Evolutionary conservation across 768 basidiomycete genomes (phyloP), one percentile per base, ranked within the genome.

Genomic region (Tylopilus vinaceipallidus): DNA sequence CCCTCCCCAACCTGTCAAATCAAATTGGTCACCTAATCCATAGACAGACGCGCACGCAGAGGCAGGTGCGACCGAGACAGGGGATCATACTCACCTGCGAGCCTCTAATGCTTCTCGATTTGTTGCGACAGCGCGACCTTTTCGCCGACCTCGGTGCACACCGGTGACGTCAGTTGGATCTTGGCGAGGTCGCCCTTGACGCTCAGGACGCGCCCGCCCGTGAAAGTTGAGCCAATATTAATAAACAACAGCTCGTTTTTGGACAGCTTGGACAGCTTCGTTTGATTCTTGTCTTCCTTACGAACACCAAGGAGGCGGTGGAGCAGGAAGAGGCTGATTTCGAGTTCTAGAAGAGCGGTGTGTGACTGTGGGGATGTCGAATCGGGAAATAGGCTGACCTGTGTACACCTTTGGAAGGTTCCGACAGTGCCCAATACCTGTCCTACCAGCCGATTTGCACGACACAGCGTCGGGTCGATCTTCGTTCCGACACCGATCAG

Each of bases 271-370:
- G 90, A 77, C 20, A 92, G 90, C 71, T 94, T 99, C 19, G 97
- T 97, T 68, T 95, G 91, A 69, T 98, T 99, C 76, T 95, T 97
- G 75, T 98, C 97, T 70, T 98, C 95, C 20, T 93, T 93, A 70
- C 95, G 94, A 54, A 99, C 97, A 66, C 97, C 95, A n/a, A 98
- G 82, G 46, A 98, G 74, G 52, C 97, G 84, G 53, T 95, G 90
- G 30, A 99, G 86, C 27, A 98, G 75, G 86, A 98, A 99, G 59
- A 95, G 76, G 59, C 83, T 89, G 66, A 95, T 93, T 70, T 95
- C 92, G 47, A 95, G 77, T 70, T 95, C 93, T 91, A 51, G 43
- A 13, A 24, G 12, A 11, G 1, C 9, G 26, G 19, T 16, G 5
- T n/a, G n/a, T n/a, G n/a, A n/a, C 11, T 30, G 20, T 32, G 26